These are phyloP conservation scores for Corymbia citriodora DNA, from an alignment of 441 rosid species.

Conservation along the genomic window DNA sequence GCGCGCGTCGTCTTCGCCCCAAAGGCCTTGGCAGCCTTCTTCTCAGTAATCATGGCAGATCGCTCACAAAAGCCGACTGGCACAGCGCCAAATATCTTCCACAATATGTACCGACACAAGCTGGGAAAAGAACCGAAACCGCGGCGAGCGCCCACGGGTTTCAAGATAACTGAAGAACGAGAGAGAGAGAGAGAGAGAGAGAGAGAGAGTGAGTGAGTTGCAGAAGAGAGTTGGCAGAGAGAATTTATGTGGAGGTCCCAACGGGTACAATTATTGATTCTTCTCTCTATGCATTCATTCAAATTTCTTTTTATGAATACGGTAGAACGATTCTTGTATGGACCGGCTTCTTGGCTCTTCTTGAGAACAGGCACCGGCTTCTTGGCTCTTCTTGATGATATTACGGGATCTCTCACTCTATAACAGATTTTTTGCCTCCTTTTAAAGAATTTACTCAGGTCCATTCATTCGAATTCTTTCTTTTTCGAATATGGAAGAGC, in stretches of 20 bases:
- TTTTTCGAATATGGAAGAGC: neutral
- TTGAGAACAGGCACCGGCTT: no score
- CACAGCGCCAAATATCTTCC: neutral
- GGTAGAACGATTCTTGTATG: neutral
- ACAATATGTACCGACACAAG: neutral
- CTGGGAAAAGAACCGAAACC: neutral
- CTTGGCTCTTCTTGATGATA: no score
- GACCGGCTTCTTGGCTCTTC: neutral
- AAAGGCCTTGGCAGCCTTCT: slow-evolving; percentile 30
- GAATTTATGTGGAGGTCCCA: slow-evolving; percentile 9
- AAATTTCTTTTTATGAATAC: neutral
- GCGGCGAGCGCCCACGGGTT: neutral
- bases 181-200: neutral
- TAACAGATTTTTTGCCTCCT: no score
- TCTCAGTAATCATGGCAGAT: slow-evolving; percentile 21
- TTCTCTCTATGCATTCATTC: neutral
- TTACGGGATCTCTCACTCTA: no score
- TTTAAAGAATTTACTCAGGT: no score
- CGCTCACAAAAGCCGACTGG: neutral
- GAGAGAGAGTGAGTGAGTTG: neutral
- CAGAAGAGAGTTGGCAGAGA: neutral
- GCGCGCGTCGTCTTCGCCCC: slow-evolving; percentile 51
- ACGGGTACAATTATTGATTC: slow-evolving; percentile 8
- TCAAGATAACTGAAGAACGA: neutral
- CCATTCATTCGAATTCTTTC: neutral